Percentiles rank a stretch among this genome's conserved stretches.
Conservation (phyloP, 148 eudicot genomes). For the Diospyros lotus region DNA sequence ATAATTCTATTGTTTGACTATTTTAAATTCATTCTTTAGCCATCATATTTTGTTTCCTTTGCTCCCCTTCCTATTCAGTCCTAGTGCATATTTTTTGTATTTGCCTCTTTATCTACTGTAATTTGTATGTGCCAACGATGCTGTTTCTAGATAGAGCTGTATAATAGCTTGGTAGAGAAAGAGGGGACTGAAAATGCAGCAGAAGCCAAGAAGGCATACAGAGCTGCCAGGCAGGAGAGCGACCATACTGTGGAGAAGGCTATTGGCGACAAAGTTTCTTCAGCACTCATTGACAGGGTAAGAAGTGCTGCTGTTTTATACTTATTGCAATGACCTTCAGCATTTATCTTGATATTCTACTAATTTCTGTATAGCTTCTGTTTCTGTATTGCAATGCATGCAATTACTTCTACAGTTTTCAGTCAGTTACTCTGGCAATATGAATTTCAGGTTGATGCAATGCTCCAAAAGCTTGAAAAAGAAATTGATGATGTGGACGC, state of each 20-base stretch:
- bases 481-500: constrained; percentile 97
- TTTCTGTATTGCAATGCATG: too few species aligned
- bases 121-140: background rate
- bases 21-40: background rate
- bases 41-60: too few species aligned
- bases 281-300: constrained; percentile 72
- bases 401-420: too few species aligned
- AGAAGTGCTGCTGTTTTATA: background rate
- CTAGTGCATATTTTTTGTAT: too few species aligned
- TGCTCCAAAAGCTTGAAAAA: constrained; percentile 92
- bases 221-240: constrained; percentile 66
- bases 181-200: constrained; percentile 56
- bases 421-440: too few species aligned
- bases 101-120: too few species aligned
- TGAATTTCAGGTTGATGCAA: constrained; percentile 64
- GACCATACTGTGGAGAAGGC: constrained; percentile 50
- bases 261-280: constrained; percentile 52
- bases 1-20: background rate
- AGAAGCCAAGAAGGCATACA: constrained; percentile 73
- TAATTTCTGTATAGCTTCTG: too few species aligned
- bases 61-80: too few species aligned
- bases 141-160: constrained; percentile 58
- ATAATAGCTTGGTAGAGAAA: constrained; percentile 72
- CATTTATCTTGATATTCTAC: too few species aligned
- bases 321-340: too few species aligned